Conservation (phyloP, 2,329 filamentous ascomycete species). For the Pseudopithomyces maydicus region DNA sequence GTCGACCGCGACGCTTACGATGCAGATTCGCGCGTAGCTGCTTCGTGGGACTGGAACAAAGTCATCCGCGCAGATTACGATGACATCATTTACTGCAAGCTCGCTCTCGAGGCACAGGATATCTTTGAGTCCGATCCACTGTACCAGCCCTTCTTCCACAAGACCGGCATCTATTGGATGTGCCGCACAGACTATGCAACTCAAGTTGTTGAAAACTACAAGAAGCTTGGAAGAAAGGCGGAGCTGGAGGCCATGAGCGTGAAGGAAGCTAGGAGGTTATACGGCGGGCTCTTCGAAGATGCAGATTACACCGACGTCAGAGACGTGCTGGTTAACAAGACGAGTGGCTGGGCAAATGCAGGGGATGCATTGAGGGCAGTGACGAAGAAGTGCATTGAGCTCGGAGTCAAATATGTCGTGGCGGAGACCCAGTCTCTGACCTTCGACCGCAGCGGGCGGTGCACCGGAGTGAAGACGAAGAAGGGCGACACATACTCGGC, state of each 20-base stretch:
- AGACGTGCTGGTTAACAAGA: constrained; percentile 65
- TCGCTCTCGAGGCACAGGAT: constrained; percentile 70
- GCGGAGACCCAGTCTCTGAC: constrained; percentile 57
- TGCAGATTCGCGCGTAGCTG: constrained; percentile 53
- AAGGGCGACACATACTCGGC: constrained; percentile 35
- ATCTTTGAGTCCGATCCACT: constrained; percentile 64
- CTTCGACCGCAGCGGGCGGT: constrained; percentile 55
- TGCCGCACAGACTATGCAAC: constrained; percentile 51
- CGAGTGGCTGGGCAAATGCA: constrained; percentile 68
- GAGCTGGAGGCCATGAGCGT: constrained; percentile 52
- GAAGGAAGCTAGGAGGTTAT: constrained; percentile 61
- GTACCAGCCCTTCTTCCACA: constrained; percentile 58
- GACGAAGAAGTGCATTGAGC: constrained; percentile 57
- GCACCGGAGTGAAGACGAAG: constrained; percentile 41
- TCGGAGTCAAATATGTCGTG: constrained; percentile 64
- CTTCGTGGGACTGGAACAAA: constrained; percentile 77
- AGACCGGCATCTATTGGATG: constrained; percentile 57
- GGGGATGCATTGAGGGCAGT: constrained; percentile 62
- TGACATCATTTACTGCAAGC: constrained; percentile 65
- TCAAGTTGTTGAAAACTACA: constrained; percentile 57
- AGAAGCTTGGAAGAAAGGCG: constrained; percentile 53
- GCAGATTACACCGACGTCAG: constrained; percentile 65
- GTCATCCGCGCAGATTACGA: constrained; percentile 72
- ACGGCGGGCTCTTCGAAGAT: constrained; percentile 63
- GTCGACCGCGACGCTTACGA: constrained; percentile 45